Conservation (phyloP, 352 stramenopile genomes). For the Nothophytophthora sp. region DNA sequence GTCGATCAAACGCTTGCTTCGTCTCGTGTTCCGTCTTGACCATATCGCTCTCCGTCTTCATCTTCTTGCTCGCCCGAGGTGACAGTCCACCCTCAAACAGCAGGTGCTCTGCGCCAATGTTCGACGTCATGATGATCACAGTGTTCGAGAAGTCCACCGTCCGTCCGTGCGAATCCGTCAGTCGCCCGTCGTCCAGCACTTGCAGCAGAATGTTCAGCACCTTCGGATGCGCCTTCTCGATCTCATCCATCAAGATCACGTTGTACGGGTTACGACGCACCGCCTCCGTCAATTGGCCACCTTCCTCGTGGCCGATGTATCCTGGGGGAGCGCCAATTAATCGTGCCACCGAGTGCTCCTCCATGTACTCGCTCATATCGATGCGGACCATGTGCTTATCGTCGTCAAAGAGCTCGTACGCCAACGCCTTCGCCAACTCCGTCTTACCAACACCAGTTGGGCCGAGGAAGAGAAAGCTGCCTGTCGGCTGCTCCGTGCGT, state of each 20-base stretch:
- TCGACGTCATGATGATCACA: conserved; percentile 98
- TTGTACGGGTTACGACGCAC: conserved; percentile 96
- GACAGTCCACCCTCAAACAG: conserved; percentile 65
- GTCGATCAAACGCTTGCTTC: conserved; percentile 41
- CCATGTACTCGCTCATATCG: conserved; percentile 99
- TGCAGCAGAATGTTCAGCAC: conserved; percentile 97
- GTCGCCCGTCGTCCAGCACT: conserved; percentile 96
- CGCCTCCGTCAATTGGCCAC: conserved; percentile 96
- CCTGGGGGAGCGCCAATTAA: conserved; percentile 95
- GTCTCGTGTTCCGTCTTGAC: conserved; percentile 22
- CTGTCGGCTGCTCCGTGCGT: conserved; percentile 87
- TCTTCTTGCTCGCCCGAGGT: conserved; percentile 63
- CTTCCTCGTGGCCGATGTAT: conserved; percentile 96
- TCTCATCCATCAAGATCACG: conserved; percentile 97
- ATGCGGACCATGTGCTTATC: conserved; percentile 96
- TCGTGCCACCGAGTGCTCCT: conserved; percentile 93
- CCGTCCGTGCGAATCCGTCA: conserved; percentile 96
- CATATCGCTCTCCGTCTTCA: conserved; percentile 38
- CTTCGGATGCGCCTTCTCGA: conserved; percentile 97
- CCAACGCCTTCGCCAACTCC: conserved; percentile 94
- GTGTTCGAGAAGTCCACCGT: conserved; percentile 98
- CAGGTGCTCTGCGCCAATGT: conserved; percentile 94
- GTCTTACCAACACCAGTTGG: conserved; percentile 97
- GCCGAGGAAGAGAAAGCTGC: conserved; percentile 96
- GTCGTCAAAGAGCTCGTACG: conserved; percentile 95